Evolutionary conservation across 768 basidiomycete species (phyloP).

Genomic region (Asterophora parasitica): DNA sequence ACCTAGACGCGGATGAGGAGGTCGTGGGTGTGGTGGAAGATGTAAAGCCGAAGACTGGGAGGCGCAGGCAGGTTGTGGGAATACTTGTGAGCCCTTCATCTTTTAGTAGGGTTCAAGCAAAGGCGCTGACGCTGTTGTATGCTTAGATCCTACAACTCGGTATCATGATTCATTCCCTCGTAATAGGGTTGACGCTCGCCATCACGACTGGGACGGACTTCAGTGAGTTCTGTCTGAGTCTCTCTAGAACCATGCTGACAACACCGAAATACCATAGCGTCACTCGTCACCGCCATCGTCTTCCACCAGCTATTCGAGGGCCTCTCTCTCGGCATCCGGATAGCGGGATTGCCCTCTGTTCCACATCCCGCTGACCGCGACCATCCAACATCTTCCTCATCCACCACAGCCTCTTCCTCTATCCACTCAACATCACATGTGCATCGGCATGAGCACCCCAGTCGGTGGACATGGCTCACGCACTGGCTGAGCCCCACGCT

Average conservation of each 20-base stretch:
- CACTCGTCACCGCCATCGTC: conserved; percentile 66
- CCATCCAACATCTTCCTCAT: conserved; percentile 3
- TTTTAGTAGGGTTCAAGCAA: background rate
- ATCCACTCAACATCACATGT: background rate
- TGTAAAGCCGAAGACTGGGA: conserved; percentile 34
- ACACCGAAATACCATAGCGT: conserved; percentile 36
- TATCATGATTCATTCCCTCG: conserved; percentile 81
- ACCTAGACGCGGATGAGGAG: conserved; percentile 1
- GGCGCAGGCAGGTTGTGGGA: conserved; percentile 65
- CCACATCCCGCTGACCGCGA: conserved; percentile 2
- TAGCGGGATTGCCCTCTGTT: conserved; percentile 60
- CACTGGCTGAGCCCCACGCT: conserved; percentile 49
- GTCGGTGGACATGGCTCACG: background rate
- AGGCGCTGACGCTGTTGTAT: background rate
- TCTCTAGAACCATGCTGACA: background rate
- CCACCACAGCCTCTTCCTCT: conserved; percentile 5
- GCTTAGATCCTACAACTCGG: conserved; percentile 72
- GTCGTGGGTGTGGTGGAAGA: conserved; percentile 16
- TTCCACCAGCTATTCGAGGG: conserved; percentile 88
- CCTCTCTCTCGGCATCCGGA: conserved; percentile 76
- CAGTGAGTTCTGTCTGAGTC: conserved; percentile 37
- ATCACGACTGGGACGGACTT: conserved; percentile 69
- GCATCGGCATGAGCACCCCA: background rate
- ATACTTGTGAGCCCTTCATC: conserved; percentile 49
- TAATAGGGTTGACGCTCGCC: conserved; percentile 75